A percentile compares a stretch with the other conserved stretches of the same genome.
These are phyloP conservation scores for Nyctanthes arbortristis DNA, from an alignment of 257 asterid species.

Conservation along the genomic window DNA sequence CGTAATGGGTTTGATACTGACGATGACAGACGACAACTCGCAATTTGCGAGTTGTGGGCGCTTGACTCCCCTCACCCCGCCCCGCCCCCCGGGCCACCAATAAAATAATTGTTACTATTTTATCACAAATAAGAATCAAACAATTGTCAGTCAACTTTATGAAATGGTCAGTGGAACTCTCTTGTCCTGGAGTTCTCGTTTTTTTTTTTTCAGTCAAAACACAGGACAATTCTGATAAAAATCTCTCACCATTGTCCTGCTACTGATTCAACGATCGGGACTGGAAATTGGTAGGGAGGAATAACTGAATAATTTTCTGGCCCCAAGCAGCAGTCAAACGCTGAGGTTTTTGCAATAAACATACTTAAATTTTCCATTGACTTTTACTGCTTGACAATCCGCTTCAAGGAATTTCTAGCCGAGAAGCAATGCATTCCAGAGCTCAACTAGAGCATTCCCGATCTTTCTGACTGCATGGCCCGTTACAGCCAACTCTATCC, in stretches of 20 bases:
- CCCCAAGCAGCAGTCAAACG: too few species aligned
- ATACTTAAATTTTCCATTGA: not conserved
- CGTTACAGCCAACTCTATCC: not conserved
- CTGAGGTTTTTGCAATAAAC: not conserved
- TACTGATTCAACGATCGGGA: not conserved
- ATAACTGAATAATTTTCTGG: not conserved
- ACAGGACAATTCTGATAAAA: not conserved
- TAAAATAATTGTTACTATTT: too few species aligned
- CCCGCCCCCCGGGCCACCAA: too few species aligned
- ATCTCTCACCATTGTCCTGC: not conserved
- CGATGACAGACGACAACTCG: too few species aligned
- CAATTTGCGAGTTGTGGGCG: too few species aligned
- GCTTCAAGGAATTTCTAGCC: too few species aligned
- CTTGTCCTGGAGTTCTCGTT: not conserved
- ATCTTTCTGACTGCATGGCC: not conserved
- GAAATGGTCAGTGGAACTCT: not conserved
- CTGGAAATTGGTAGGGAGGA: not conserved
- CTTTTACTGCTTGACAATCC: not conserved
- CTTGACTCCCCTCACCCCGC: too few species aligned
- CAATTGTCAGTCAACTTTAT: not conserved
- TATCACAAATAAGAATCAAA: too few species aligned
- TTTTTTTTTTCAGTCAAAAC: not conserved
- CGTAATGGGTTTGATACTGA: too few species aligned
- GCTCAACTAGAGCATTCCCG: not conserved
- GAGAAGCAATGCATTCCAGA: too few species aligned